Conservation (phyloP, 805 yeast species). For the Kregervanrija delftensis region DNA sequence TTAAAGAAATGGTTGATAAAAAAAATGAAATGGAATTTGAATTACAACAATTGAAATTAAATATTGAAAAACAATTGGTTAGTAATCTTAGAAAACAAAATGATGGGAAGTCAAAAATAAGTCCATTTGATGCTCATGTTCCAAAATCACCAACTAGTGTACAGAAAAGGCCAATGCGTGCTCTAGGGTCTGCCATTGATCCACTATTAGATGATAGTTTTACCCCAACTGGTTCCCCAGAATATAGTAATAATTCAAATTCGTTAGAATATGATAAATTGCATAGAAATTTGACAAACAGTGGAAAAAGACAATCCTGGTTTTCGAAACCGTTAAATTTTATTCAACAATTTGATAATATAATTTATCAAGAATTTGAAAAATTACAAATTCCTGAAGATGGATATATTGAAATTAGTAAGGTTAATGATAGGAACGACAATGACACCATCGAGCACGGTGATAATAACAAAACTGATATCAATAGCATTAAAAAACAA, state of each 20-base stretch:
- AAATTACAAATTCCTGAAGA: conserved; percentile 34
- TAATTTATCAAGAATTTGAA: conserved; percentile 61
- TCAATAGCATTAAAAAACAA: conserved; percentile 12
- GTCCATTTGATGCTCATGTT: conserved; percentile 11
- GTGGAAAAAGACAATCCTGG: conserved; percentile 17
- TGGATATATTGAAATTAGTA: conserved; percentile 4
- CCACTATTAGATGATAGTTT: conserved; percentile 17
- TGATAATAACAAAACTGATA: conserved; percentile 11
- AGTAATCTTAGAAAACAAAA: conserved; percentile 28
- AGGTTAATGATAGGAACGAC: neutral
- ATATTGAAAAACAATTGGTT: conserved; percentile 40
- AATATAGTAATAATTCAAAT: neutral
- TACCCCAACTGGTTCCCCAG: conserved; percentile 9
- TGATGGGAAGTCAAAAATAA: conserved; percentile 1
- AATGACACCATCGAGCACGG: neutral
- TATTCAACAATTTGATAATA: conserved; percentile 61
- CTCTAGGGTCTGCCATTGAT: conserved; percentile 13
- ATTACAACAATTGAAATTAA: conserved; percentile 41
- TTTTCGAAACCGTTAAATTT: conserved; percentile 49
- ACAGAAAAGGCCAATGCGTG: conserved; percentile 10
- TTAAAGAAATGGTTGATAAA: conserved; percentile 35
- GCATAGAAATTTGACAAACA: too few relatives aligned
- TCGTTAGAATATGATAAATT: neutral
- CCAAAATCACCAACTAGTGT: conserved; percentile 17
- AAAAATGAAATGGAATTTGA: conserved; percentile 41